Evolutionary conservation across 2,329 filamentous ascomycete genomes (phyloP).

Genomic region (Trichoderma harzianum): DNA sequence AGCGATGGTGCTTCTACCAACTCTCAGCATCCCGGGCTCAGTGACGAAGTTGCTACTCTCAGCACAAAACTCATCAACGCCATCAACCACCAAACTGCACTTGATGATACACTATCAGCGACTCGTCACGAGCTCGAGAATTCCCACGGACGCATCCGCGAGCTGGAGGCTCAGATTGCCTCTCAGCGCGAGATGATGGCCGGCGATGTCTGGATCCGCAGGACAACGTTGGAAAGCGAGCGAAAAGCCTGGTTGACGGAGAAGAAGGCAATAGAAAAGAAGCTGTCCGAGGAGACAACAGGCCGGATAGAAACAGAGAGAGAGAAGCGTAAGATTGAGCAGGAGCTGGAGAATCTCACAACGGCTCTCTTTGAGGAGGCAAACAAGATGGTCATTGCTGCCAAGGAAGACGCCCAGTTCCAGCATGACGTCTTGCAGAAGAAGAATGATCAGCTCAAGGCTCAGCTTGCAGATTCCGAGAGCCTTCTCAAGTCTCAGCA

Average conservation of each 20-base stretch:
- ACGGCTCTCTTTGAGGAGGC: constrained; percentile 96
- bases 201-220: constrained; percentile 72
- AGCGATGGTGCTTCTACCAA: constrained; percentile 22
- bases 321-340: constrained; percentile 85
- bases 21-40: constrained; percentile 53
- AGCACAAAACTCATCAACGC: constrained; percentile 96
- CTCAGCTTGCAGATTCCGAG: constrained; percentile 84
- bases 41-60: constrained; percentile 77
- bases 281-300: constrained; percentile 62
- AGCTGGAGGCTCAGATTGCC: constrained; percentile 64
- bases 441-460: constrained; percentile 82
- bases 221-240: constrained; percentile 70
- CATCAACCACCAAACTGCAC: constrained; percentile 89
- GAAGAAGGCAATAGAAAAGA: constrained; percentile 56
- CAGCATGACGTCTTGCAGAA: constrained; percentile 78
- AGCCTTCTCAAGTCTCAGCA: constrained; percentile 82
- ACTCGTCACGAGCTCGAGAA: constrained; percentile 80
- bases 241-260: constrained; percentile 58
- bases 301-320: constrained; percentile 64
- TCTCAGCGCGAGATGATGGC: constrained; percentile 69
- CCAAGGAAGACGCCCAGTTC: constrained; percentile 81
- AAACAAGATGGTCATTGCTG: constrained; percentile 91
- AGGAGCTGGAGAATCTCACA: constrained; percentile 86
- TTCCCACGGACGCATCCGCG: constrained; percentile 62
- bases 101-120: constrained; percentile 83